Percentiles rank a stretch among this genome's conserved stretches.
These are phyloP conservation scores for Lyophyllum semitale DNA, from an alignment of 768 basidiomycete genomes.

Conservation along the genomic window DNA sequence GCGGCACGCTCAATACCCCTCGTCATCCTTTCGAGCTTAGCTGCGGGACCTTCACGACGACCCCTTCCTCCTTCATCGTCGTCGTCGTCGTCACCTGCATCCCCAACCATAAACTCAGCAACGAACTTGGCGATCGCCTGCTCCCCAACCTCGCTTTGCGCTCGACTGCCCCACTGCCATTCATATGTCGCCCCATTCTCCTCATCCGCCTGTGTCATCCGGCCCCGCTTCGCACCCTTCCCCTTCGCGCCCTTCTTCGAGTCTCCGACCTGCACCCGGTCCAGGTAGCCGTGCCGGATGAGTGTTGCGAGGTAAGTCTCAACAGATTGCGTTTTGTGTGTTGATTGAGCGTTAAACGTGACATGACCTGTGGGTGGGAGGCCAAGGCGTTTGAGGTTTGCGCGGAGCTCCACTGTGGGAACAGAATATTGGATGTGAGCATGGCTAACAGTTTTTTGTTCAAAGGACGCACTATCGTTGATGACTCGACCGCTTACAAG, in stretches of 20 bases:
- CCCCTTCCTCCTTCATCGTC: constrained; percentile 37
- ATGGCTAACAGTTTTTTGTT: neutral
- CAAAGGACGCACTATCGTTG: constrained; percentile 61
- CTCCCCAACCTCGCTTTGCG: constrained; percentile 85
- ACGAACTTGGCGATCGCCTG: constrained; percentile 72
- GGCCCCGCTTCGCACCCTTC: constrained; percentile 52
- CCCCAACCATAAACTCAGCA: constrained; percentile 73
- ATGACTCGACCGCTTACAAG: constrained; percentile 79
- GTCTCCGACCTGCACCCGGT: constrained; percentile 58
- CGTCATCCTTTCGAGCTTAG: constrained; percentile 50
- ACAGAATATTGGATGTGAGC: neutral
- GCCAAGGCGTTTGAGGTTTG: constrained; percentile 68
- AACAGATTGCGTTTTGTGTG: constrained; percentile 52
- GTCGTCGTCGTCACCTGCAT: constrained; percentile 35
- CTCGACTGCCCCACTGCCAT: constrained; percentile 87
- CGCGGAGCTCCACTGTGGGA: constrained; percentile 67
- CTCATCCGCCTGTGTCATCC: constrained; percentile 44
- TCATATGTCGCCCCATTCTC: constrained; percentile 51
- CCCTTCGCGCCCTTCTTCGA: constrained; percentile 36
- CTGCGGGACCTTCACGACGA: too few relatives aligned
- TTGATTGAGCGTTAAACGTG: constrained; percentile 51
- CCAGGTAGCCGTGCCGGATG: constrained; percentile 76
- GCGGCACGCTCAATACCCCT: constrained; percentile 53
- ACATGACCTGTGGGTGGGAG: constrained; percentile 52
- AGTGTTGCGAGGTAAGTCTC: constrained; percentile 69